phyloP scores from a whole-genome alignment of 768 basidiomycete species.

The Pulveroboletus frians region DNA sequence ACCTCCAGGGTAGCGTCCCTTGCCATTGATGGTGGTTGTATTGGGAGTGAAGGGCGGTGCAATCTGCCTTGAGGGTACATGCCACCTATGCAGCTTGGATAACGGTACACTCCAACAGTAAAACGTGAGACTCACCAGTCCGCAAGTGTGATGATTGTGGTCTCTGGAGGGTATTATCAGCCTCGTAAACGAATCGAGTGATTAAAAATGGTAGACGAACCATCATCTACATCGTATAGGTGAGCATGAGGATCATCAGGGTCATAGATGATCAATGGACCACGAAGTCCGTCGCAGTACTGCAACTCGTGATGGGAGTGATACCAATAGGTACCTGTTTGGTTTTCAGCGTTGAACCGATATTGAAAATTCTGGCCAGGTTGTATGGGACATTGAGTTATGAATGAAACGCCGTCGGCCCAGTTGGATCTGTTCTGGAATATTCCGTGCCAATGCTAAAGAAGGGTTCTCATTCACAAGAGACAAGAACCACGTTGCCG shows the following conservation, averaged over 20 bases:
- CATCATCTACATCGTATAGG: slow-evolving; percentile 46
- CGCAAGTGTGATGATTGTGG: slow-evolving; percentile 39
- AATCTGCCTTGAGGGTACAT: slow-evolving; percentile 19
- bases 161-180: slow-evolving; percentile 24
- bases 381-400: slow-evolving; percentile 44
- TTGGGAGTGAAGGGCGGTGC: slow-evolving; percentile 27
- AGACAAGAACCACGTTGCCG: background rate
- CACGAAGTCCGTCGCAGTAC: slow-evolving; percentile 40
- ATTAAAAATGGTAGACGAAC: slow-evolving; percentile 18
- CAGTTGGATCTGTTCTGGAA: slow-evolving; percentile 31
- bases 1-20: slow-evolving; percentile 34
- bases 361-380: slow-evolving; percentile 37
- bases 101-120: background rate
- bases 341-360: slow-evolving; percentile 34
- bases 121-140: slow-evolving; percentile 36
- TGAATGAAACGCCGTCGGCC: slow-evolving; percentile 37
- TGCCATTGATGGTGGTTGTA: slow-evolving; percentile 43
- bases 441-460: slow-evolving; percentile 34
- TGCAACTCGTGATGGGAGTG: slow-evolving; percentile 39
- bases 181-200: background rate
- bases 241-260: slow-evolving; percentile 37
- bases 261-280: slow-evolving; percentile 43
- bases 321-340: slow-evolving; percentile 48
- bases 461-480: background rate
- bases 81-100: slow-evolving; percentile 20